Base-by-base conservation (phyloP, 768 basidiomycete species). In the Termitomyces sp. region DNA sequence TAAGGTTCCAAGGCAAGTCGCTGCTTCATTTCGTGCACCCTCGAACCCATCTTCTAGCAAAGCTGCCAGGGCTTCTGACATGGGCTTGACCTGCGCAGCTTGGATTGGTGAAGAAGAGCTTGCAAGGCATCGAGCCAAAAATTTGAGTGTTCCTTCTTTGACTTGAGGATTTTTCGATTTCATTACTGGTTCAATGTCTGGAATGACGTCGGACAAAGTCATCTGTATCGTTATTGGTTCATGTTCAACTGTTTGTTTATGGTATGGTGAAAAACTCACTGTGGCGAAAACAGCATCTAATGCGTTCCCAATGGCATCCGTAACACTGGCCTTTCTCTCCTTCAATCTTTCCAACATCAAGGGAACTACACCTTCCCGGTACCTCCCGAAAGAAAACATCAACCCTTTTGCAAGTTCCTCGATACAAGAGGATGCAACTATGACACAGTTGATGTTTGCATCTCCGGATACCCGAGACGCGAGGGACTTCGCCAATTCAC, bases 81-180 rank as follows among this genome's bases (percentile, higher is more conserved):
- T 74, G 1, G 87, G 81, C 68, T 97, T 95, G 64, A 98, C 79
- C 69, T 96, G 93, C 1, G 83, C 76, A 29, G 86, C 83, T 46
- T 83, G 82, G 11, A 97, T 83, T 1, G 94, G 86, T 3, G 80
- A 76, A 9, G 83, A 82, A 2, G 94, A 92, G 1, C 81, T 81
- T 2, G 86, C 77, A 51, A 99, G 83, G 68, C 85, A 91, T 55
- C 96, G 85, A 20, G 82, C 84, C 32, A 98, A 77, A 68, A 96
- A 97, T 68, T 92, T 92, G 65, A 96, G 76, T 0, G 94, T 89
- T 6, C 93, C 91, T 74, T 96, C 94, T 69, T 97, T 96, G 36
- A 97, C 92, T 74, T 97, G 95, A 1, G 97, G 97, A 69, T 98
- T 99, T 77, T 98, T 99, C 59, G 88, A 88, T 65, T 86, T 86